Evolutionary conservation across 2,329 filamentous ascomycete species (phyloP).

Genomic region (Geosmithia morbida): DNA sequence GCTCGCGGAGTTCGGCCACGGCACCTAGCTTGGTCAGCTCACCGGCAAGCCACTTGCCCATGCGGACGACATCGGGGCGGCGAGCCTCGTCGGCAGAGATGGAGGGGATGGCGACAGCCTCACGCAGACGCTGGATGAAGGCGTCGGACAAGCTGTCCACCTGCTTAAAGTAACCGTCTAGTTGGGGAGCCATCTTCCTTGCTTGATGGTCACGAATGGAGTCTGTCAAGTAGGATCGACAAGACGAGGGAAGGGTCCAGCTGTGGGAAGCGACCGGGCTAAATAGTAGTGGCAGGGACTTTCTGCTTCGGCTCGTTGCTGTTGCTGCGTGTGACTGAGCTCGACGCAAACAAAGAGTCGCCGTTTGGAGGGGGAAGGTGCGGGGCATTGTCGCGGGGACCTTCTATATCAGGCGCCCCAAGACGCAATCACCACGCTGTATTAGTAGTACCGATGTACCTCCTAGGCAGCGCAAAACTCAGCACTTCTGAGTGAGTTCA

Average conservation of each 20-base stretch:
- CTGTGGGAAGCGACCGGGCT: conserved; percentile 7
- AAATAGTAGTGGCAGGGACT: conserved; percentile 1
- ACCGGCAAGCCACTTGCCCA: conserved; percentile 79
- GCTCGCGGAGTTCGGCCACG: conserved; percentile 68
- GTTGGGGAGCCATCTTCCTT: conserved; percentile 74
- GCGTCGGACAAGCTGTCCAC: conserved; percentile 65
- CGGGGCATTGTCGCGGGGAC: conserved; percentile 25
- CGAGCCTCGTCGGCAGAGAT: conserved; percentile 84
- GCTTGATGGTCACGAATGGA: conserved; percentile 43
- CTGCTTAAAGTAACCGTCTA: conserved; percentile 87
- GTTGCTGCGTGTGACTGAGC: not conserved
- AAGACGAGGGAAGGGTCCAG: conserved; percentile 5
- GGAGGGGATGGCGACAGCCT: conserved; percentile 92
- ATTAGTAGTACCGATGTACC: not conserved
- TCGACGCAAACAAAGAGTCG: not conserved
- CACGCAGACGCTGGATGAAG: conserved; percentile 81
- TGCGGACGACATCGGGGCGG: conserved; percentile 84
- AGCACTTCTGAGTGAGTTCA: not conserved
- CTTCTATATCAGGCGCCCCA: conserved; percentile 5
- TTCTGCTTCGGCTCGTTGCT: not conserved
- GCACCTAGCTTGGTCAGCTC: conserved; percentile 79
- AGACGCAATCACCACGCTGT: not conserved
- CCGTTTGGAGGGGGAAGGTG: conserved; percentile 13
- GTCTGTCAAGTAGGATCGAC: conserved; percentile 35
- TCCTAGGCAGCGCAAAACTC: not conserved